Conservation (phyloP, 164 flowering plant genomes). For the Cinnamomum chago region DNA sequence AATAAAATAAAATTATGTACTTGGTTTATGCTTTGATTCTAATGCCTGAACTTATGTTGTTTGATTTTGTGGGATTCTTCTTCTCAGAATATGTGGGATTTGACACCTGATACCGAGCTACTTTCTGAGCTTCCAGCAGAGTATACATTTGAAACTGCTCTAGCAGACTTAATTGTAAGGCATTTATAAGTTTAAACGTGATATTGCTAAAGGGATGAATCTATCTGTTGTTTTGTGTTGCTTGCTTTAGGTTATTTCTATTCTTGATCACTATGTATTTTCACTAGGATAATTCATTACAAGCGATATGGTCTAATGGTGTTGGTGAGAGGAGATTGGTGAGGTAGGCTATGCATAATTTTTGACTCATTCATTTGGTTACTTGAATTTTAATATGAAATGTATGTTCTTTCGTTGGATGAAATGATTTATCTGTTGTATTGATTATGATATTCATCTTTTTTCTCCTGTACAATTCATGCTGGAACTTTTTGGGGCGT, state of each 20-base stretch:
- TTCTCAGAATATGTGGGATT: constrained; percentile 78
- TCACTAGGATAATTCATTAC: constrained; percentile 79
- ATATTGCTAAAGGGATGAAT: constrained; percentile 2
- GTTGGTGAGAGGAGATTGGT: constrained; percentile 38
- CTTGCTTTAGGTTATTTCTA: neutral
- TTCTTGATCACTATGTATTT: neutral
- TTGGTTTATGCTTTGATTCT: neutral
- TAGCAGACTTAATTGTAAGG: constrained; percentile 81
- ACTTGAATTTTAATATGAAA: neutral
- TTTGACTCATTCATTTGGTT: neutral
- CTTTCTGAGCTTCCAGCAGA: constrained; percentile 59
- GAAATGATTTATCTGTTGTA: no score
- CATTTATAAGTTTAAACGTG: neutral
- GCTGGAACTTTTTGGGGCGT: neutral
- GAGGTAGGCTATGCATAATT: constrained; percentile 31
- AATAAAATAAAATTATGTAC: neutral
- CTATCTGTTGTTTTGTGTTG: neutral
- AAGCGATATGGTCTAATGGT: constrained; percentile 71
- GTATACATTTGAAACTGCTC: constrained; percentile 69
- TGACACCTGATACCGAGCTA: constrained; percentile 64
- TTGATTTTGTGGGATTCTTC: neutral
- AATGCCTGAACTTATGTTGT: neutral
- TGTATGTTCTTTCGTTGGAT: no score
- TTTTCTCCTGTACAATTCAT: neutral
- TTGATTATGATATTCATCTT: neutral